Evolutionary conservation across 352 stramenopile species (phyloP).

Genomic region (Nothophytophthora sp.): DNA sequence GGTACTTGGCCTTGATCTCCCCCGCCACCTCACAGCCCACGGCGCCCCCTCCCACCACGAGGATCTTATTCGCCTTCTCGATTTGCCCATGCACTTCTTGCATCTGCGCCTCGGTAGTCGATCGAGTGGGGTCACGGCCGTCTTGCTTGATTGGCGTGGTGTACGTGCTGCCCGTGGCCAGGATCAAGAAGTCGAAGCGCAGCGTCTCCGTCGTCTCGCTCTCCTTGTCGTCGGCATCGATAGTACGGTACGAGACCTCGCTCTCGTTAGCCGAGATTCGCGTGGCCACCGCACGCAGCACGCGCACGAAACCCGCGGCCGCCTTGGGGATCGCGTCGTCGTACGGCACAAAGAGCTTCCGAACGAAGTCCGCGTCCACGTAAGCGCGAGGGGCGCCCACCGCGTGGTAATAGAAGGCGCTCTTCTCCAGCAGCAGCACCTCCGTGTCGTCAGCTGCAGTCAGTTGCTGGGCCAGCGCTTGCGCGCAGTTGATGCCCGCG

Average conservation of each 20-base stretch:
- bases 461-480: constrained; percentile 20
- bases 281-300: constrained; percentile 29
- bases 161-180: constrained; percentile 52
- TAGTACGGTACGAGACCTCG: constrained; percentile 26
- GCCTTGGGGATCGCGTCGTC: constrained; percentile 33
- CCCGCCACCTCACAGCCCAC: constrained; percentile 55
- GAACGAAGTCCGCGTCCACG: constrained; percentile 26
- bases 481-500: constrained; percentile 18
- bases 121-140: constrained; percentile 15
- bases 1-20: constrained; percentile 33
- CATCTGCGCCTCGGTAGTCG: constrained; percentile 25
- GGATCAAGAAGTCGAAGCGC: constrained; percentile 46
- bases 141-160: constrained; percentile 43
- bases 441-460: constrained; percentile 21
- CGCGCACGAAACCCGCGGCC: constrained; percentile 16
- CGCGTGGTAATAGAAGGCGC: constrained; percentile 35
- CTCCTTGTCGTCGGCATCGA: constrained; percentile 24
- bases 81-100: constrained; percentile 32
- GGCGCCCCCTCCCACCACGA: constrained; percentile 53
- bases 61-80: constrained; percentile 38
- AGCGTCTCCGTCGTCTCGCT: constrained; percentile 13
- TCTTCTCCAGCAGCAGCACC: constrained; percentile 47
- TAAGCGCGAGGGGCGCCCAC: constrained; percentile 36
- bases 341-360: constrained; percentile 48
- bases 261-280: constrained; percentile 14